Evolutionary conservation across 306 rosid species (phyloP).

Genomic region (Pyrus betulifolia): DNA sequence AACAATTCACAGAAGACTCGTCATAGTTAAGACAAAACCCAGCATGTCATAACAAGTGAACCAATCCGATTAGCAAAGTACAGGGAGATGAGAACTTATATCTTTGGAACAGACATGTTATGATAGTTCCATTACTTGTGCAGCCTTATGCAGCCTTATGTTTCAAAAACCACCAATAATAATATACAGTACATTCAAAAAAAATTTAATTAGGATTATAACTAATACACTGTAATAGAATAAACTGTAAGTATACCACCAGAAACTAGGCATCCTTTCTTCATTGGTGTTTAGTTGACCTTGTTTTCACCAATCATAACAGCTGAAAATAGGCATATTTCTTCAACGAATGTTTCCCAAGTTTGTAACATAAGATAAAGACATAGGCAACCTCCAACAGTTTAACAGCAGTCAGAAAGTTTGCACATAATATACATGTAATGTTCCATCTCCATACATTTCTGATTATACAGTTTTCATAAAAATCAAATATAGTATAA

Average conservation of each 20-base stretch:
- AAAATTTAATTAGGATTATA: background rate
- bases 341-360: background rate
- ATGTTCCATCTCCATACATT: too few species aligned
- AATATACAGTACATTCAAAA: background rate
- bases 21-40: background rate
- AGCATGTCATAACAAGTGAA: background rate
- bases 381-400: background rate
- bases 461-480: too few species aligned
- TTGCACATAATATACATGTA: background rate
- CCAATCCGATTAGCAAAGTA: background rate
- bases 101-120: background rate
- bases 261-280: background rate
- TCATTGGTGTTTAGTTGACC: background rate
- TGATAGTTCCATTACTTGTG: background rate
- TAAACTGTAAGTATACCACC: background rate
- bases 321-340: background rate
- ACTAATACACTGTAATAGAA: background rate
- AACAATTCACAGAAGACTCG: background rate
- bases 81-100: background rate
- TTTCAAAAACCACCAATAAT: background rate
- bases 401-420: background rate
- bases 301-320: background rate
- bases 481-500: too few species aligned
- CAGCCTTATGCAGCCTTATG: background rate
- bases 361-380: background rate